Conservation (phyloP, 441 rosid genomes). For the Populus hybrid region DNA sequence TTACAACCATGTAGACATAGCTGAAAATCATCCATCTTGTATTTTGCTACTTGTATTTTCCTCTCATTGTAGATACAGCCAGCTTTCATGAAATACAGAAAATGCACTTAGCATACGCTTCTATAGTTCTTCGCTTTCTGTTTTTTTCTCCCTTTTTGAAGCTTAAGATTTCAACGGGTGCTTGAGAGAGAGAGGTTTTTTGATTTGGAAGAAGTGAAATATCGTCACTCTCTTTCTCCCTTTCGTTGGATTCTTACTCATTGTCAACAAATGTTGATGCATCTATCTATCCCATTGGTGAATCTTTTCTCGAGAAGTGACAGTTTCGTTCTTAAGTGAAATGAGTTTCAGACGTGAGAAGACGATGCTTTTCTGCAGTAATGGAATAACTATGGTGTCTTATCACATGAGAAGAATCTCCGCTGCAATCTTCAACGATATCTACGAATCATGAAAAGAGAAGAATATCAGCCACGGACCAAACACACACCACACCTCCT, state of each 20-base stretch:
- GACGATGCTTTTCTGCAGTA: too few relatives aligned
- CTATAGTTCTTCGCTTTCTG: background rate
- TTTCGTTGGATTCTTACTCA: too few relatives aligned
- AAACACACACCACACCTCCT: background rate
- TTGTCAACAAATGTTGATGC: too few relatives aligned
- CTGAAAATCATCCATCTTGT: background rate
- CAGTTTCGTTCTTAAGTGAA: too few relatives aligned
- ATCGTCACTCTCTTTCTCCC: too few relatives aligned
- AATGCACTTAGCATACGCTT: too few relatives aligned
- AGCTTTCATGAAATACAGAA: background rate
- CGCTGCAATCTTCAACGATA: constrained; percentile 2
- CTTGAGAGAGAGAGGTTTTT: background rate
- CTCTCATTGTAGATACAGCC: background rate
- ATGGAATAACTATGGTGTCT: background rate
- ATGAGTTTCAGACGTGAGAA: too few relatives aligned
- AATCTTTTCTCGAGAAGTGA: too few relatives aligned
- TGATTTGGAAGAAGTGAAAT: background rate
- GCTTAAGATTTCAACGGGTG: background rate
- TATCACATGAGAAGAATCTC: constrained; percentile 1
- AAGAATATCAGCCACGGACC: background rate
- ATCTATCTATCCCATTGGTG: too few relatives aligned
- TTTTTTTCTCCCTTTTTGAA: rapidly evolving
- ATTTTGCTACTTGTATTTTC: background rate
- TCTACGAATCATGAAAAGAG: constrained; percentile 7
- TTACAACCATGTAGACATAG: background rate